A percentile compares a stretch with the other conserved stretches of the same genome.
phyloP scores from a whole-genome alignment of 1,284 basidiomycete species.

The Mycena citricolor region DNA sequence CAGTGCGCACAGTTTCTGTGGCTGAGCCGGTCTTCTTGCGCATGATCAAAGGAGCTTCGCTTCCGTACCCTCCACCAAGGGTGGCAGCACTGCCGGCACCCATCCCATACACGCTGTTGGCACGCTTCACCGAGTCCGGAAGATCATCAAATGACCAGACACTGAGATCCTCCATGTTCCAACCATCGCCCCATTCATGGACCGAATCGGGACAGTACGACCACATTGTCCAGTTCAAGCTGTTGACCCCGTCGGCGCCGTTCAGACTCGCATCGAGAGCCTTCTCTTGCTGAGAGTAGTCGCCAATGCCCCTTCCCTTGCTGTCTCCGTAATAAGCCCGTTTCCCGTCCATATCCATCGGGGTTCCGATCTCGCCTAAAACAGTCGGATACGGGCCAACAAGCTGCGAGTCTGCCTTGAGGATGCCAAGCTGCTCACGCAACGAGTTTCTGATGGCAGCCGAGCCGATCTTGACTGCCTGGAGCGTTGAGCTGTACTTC shows the following conservation, averaged over 20 bases:
- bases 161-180: conserved; percentile 96
- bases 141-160: conserved; percentile 84
- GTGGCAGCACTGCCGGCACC: conserved; percentile 18
- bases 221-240: conserved; percentile 87
- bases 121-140: conserved; percentile 34
- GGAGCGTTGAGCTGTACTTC: conserved; percentile 74
- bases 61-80: conserved; percentile 7
- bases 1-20: conserved; percentile 16
- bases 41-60: conserved; percentile 18
- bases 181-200: conserved; percentile 92
- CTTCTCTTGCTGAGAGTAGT: conserved; percentile 78
- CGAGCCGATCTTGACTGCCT: conserved; percentile 78
- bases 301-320: conserved; percentile 71
- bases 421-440: conserved; percentile 80
- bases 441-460: conserved; percentile 79
- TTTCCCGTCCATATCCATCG: conserved; percentile 89
- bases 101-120: conserved; percentile 12
- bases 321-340: conserved; percentile 83
- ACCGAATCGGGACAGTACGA: conserved; percentile 81
- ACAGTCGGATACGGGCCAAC: conserved; percentile 83
- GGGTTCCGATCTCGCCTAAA: conserved; percentile 95
- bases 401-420: conserved; percentile 72
- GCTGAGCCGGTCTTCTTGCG: conserved; percentile 28
- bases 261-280: conserved; percentile 93
- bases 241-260: conserved; percentile 83